phyloP scores from a whole-genome alignment of 2,329 filamentous ascomycete genomes.

The Colletotrichum sp. region DNA sequence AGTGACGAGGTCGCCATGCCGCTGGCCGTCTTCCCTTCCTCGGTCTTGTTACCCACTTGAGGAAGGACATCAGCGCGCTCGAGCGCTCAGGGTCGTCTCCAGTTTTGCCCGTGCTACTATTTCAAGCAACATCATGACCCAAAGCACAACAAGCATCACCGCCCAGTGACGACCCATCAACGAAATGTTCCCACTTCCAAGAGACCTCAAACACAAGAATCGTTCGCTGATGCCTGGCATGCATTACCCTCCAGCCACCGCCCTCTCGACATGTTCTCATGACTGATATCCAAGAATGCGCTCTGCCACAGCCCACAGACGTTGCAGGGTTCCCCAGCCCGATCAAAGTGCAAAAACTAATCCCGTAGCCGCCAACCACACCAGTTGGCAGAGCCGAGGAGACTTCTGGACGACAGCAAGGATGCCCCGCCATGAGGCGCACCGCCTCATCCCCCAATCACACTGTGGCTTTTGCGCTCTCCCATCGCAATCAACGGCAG shows the following conservation, averaged over 20 bases:
- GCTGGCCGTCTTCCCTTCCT: background rate
- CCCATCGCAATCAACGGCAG: background rate
- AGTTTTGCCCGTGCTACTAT: conserved; percentile 1
- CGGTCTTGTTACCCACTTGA: background rate
- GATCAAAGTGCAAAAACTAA: background rate
- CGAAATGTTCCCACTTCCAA: background rate
- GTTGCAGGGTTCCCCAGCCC: background rate
- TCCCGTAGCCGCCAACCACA: background rate
- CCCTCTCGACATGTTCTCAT: background rate
- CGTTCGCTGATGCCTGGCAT: background rate
- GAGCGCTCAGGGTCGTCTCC: background rate
- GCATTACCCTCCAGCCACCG: background rate
- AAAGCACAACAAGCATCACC: background rate
- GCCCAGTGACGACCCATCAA: background rate
- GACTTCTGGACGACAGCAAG: background rate
- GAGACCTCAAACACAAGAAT: background rate
- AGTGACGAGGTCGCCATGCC: background rate
- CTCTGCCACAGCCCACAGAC: background rate
- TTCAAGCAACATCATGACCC: background rate
- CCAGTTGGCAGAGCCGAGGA: background rate
- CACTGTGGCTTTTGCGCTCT: background rate
- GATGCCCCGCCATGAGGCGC: background rate
- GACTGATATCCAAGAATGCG: background rate
- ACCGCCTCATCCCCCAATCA: conserved; percentile 6
- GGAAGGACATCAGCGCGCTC: background rate